Base-by-base conservation (phyloP, 805 yeast genomes). In the Wickerhamiella kurtzmanii region DNA sequence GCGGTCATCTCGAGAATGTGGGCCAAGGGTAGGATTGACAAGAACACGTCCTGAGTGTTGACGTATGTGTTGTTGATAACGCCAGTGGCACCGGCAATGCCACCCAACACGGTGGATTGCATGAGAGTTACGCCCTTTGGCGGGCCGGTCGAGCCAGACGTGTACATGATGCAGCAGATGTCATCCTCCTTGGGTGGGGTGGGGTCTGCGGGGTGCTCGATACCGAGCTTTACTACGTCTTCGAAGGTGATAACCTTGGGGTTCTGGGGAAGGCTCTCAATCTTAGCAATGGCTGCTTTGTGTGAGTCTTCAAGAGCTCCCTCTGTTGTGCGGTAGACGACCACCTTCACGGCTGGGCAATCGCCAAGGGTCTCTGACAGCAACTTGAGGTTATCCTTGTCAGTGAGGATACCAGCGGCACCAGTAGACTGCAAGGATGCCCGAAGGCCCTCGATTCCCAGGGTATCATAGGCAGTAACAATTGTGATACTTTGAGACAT, bases 1-100 rank as follows among this genome's bases (percentile, higher is more conserved):
- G 92, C 87, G 3, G 77, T 85, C 65, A 86, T 72, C 69, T 92
- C 98, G 57, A 92, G 84, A 57, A 92, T 92, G 62, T 92, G 98
- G 6, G 98, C 98, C 60, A 92, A 74, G 11, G 98, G 98, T 62
- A 92, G 75, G 64, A 89, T 88, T 16, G 88, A 81, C 64, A 92
- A 77, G 52, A 89, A 68, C 55, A 86, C 74, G 66, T 92, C 97
- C 35, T 64, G 64, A 19, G 67, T 66, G 48, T 59, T 66, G 45
- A 86, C 75, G 40, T 66, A 45, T 18, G 66, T 65, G 47, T 76
- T 69, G 41, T 72, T 71, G 45, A 86, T 79, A 57, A 75, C 73
- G 40, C 77, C 69, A 22, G 80, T 64, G 48, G 84, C 78, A 68
- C 98, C 98, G 49, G 81, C 92, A 35, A 85, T 64, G 62, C 95